Conservation (phyloP, 192 early-diverging fungal genomes). For the Tieghemiomyces parasiticus region DNA sequence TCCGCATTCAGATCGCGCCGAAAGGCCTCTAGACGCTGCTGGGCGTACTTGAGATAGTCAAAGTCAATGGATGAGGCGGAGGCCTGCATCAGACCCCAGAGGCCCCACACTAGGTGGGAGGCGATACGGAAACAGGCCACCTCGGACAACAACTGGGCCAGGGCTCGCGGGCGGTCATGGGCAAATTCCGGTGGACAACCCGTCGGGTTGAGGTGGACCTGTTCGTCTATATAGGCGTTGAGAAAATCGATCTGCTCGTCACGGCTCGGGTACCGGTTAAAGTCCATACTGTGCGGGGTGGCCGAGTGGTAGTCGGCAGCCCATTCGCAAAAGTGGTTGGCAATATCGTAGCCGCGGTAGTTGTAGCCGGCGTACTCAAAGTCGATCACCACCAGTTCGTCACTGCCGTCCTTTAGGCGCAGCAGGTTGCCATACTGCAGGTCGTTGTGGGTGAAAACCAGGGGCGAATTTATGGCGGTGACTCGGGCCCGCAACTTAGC, state of each 20-base stretch:
- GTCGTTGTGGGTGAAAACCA: slow-evolving; percentile 87
- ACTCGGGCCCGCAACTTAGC: slow-evolving; percentile 31
- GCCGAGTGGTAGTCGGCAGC: slow-evolving; percentile 57
- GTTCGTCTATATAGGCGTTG: slow-evolving; percentile 45
- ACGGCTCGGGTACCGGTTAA: slow-evolving; percentile 34
- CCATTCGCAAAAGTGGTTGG: slow-evolving; percentile 80
- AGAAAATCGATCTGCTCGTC: slow-evolving; percentile 42
- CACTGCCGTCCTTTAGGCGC: slow-evolving; percentile 30
- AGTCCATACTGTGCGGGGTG: slow-evolving; percentile 26
- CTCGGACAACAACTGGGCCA: slow-evolving; percentile 13
- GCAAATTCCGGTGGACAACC: not conserved
- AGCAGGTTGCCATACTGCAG: slow-evolving; percentile 82
- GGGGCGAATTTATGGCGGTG: slow-evolving; percentile 35
- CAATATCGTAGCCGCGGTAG: slow-evolving; percentile 62
- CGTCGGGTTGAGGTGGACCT: slow-evolving; percentile 23
- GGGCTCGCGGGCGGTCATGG: not conserved
- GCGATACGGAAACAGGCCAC: slow-evolving; percentile 20
- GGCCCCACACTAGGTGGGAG: slow-evolving; percentile 57
- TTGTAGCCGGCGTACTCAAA: slow-evolving; percentile 77
- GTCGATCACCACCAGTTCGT: slow-evolving; percentile 58
- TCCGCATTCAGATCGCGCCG: slow-evolving; percentile 14
- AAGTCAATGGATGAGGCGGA: slow-evolving; percentile 61
- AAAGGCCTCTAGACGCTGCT: slow-evolving; percentile 36
- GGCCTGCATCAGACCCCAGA: slow-evolving; percentile 69
- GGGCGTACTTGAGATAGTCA: slow-evolving; percentile 54